These are phyloP conservation scores for Solanum pinnatisectum DNA, from an alignment of 257 asterid species.

Conservation along the genomic window DNA sequence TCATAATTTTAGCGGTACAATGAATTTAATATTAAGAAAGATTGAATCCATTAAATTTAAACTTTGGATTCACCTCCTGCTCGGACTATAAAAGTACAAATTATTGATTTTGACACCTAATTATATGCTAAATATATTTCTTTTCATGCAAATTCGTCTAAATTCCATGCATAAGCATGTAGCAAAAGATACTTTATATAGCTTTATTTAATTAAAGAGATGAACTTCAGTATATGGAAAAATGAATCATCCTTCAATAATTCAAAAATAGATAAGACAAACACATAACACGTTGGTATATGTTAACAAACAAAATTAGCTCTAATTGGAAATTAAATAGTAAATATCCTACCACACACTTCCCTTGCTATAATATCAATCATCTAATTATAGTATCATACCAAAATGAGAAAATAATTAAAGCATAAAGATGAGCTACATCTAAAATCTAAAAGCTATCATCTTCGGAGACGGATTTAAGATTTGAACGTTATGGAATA, in stretches of 20 bases:
- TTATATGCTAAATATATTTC: not conserved
- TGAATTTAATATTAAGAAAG: not conserved
- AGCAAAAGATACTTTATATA: not conserved
- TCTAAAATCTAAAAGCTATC: not conserved
- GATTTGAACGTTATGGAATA: not conserved
- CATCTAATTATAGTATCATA: not conserved
- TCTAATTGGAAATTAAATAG: not conserved
- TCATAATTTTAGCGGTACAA: not conserved
- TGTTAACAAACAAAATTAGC: not conserved
- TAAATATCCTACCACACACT: not conserved
- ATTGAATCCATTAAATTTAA: not conserved
- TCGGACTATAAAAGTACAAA: not conserved
- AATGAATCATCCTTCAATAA: not conserved
- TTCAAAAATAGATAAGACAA: not conserved
- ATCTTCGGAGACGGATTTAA: not conserved
- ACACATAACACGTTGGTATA: not conserved
- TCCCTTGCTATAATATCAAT: not conserved
- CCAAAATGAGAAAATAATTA: not conserved
- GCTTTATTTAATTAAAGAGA: not conserved
- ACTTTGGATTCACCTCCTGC: fast-evolving
- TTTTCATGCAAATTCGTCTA: not conserved
- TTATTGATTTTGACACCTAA: not conserved
- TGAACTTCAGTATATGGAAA: not conserved
- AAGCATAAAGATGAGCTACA: not conserved
- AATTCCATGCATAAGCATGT: not conserved